These are phyloP conservation scores for Fomitopsis pinicola DNA, from an alignment of 1,284 basidiomycete genomes.

Conservation along the genomic window DNA sequence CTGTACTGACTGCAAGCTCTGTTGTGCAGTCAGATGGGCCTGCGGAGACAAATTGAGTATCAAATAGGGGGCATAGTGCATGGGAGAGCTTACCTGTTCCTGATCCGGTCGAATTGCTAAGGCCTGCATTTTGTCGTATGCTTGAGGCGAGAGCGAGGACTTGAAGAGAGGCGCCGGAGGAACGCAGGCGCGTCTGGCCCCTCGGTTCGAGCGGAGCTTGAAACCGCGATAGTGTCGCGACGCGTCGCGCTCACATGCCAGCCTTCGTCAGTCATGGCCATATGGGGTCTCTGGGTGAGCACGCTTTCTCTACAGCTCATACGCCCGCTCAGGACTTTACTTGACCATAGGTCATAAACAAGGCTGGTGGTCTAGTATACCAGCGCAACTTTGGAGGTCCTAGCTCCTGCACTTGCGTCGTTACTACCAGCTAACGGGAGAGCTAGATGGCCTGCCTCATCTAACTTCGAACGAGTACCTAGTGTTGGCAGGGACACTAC, in stretches of 20 bases:
- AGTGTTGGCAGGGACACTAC: constrained; percentile 93
- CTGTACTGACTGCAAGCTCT: constrained; percentile 64
- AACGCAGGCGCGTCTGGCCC: neutral
- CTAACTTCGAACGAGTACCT: constrained; percentile 96
- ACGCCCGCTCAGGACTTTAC: neutral
- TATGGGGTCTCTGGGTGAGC: constrained; percentile 78
- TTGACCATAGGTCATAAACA: constrained; percentile 85
- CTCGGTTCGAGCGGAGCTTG: constrained; percentile 13
- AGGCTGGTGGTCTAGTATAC: constrained; percentile 96
- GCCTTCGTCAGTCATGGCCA: constrained; percentile 44
- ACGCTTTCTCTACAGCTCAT: neutral
- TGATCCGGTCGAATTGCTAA: constrained; percentile 23
- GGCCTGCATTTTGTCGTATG: constrained; percentile 26
- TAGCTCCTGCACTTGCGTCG: constrained; percentile 7
- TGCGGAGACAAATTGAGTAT: constrained; percentile 5
- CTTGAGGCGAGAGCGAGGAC: neutral
- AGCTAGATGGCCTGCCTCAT: constrained; percentile 78
- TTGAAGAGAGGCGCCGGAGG: neutral
- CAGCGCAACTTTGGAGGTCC: constrained; percentile 87
- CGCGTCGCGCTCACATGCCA: constrained; percentile 22
- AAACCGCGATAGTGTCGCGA: constrained; percentile 15
- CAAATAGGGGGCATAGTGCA: neutral
- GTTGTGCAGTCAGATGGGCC: constrained; percentile 50
- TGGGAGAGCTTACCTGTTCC: constrained; percentile 16
- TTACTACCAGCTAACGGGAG: constrained; percentile 9